Evolutionary conservation across 1,139 yeast genomes (phyloP).

Genomic region (Kodamaea sp.): DNA sequence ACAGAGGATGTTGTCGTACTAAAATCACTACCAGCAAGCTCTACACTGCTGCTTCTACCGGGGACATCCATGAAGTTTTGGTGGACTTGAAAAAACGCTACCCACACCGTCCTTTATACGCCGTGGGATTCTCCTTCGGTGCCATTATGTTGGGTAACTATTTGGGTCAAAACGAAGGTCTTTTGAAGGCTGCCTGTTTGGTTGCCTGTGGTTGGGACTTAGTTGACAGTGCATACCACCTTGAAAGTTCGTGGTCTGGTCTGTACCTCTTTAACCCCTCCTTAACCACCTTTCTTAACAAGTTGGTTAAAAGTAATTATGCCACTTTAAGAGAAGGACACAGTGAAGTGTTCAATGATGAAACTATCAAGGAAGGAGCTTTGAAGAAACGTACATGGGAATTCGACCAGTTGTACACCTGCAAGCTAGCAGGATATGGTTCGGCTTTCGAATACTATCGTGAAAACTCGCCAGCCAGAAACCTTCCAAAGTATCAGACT

Average conservation of each 20-base stretch:
- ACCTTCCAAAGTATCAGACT: slow-evolving; percentile 55
- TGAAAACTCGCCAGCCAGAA: slow-evolving; percentile 62
- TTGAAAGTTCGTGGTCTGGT: slow-evolving; percentile 61
- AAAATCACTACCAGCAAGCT: slow-evolving; percentile 72
- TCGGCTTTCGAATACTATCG: slow-evolving; percentile 73
- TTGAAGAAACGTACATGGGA: slow-evolving; percentile 46
- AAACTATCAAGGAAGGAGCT: slow-evolving; percentile 31
- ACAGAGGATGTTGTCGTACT: slow-evolving; percentile 87
- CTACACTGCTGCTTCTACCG: slow-evolving; percentile 74
- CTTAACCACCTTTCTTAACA: slow-evolving; percentile 64
- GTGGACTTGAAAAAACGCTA: slow-evolving; percentile 52
- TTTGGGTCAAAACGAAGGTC: slow-evolving; percentile 47
- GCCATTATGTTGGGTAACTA: slow-evolving; percentile 58
- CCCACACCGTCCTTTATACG: slow-evolving; percentile 74
- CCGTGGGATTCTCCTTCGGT: slow-evolving; percentile 83
- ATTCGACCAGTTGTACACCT: slow-evolving; percentile 73
- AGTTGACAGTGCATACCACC: slow-evolving; percentile 45
- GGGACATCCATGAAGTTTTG: slow-evolving; percentile 65
- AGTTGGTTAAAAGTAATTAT: slow-evolving; percentile 63
- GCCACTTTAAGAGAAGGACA: slow-evolving; percentile 48
- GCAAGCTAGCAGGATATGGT: slow-evolving; percentile 69
- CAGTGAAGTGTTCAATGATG: slow-evolving; percentile 29
- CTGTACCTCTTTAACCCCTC: slow-evolving; percentile 61
- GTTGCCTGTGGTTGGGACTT: slow-evolving; percentile 35
- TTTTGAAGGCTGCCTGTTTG: slow-evolving; percentile 64